Evolutionary conservation across 2,329 filamentous ascomycete genomes (phyloP).

Genomic region (Rhinocladiella similis): DNA sequence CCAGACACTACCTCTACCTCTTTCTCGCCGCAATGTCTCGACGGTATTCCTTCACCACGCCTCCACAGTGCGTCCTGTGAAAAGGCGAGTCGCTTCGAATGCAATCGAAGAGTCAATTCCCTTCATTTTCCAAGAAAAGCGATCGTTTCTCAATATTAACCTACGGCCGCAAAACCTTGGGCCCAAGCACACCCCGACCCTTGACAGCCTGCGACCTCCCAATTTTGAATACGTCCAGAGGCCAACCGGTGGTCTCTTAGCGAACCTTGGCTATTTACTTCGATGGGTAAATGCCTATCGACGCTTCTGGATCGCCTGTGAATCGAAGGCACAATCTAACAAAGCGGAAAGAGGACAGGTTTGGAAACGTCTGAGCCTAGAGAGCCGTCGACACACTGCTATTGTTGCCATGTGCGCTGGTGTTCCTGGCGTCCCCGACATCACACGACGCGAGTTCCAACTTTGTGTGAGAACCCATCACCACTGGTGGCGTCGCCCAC

Average conservation of each 20-base stretch:
- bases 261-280: neutral
- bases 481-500: neutral
- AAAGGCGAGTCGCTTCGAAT: no score
- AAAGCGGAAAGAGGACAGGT: neutral
- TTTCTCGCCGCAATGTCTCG: no score
- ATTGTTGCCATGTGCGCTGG: neutral
- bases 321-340: no score
- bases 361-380: neutral
- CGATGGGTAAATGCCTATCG: no score
- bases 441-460: neutral
- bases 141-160: neutral
- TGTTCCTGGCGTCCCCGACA: neutral
- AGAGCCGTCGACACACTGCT: neutral
- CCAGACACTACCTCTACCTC: no score
- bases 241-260: slow-evolving; percentile 4
- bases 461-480: neutral
- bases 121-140: neutral
- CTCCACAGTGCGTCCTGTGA: no score
- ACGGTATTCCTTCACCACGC: no score
- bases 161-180: neutral
- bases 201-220: slow-evolving; percentile 5
- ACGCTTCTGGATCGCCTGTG: no score
- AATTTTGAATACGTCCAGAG: neutral
- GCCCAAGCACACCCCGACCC: neutral
- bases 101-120: no score